phyloP scores from a whole-genome alignment of 208 protist species.

The Trypanosoma platydactyli region DNA sequence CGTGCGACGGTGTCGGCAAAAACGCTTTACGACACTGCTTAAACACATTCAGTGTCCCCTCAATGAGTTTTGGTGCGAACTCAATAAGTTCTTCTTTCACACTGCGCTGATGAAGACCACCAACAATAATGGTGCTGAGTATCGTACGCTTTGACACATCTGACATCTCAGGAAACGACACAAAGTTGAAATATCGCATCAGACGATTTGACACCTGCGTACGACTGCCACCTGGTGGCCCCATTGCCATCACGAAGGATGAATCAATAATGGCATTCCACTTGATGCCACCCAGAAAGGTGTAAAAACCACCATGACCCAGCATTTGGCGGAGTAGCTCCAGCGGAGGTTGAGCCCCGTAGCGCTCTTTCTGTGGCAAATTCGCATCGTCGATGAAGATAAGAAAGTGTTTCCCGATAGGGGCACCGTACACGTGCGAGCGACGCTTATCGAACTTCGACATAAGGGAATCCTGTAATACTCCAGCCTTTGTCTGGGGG shows the following conservation, averaged over 20 bases:
- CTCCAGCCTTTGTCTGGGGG: slow-evolving; percentile 89
- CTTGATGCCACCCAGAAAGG: slow-evolving; percentile 72
- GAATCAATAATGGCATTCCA: slow-evolving; percentile 94
- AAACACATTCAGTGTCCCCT: slow-evolving; percentile 94
- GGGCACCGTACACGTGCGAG: slow-evolving; percentile 87
- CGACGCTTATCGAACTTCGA: slow-evolving; percentile 94
- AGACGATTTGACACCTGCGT: slow-evolving; percentile 95
- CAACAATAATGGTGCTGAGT: slow-evolving; percentile 93
- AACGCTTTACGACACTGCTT: slow-evolving; percentile 87
- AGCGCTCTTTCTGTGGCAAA: slow-evolving; percentile 90
- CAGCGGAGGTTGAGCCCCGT: slow-evolving; percentile 93
- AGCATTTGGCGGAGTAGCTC: slow-evolving; percentile 93
- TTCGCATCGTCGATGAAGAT: slow-evolving; percentile 94
- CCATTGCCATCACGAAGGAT: slow-evolving; percentile 96
- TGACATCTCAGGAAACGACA: slow-evolving; percentile 96
- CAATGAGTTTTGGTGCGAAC: slow-evolving; percentile 66
- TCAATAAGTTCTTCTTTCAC: slow-evolving; percentile 66
- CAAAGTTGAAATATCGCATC: slow-evolving; percentile 97
- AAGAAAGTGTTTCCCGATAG: slow-evolving; percentile 89
- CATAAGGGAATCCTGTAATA: slow-evolving; percentile 92
- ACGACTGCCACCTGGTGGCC: slow-evolving; percentile 95
- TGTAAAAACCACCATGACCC: slow-evolving; percentile 93
- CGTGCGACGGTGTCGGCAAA: slow-evolving; percentile 96
- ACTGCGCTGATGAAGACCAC: slow-evolving; percentile 75
- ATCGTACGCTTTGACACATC: slow-evolving; percentile 92